phyloP scores from a whole-genome alignment of 495 filamentous ascomycete genomes.

The Pyrenula massariospora region DNA sequence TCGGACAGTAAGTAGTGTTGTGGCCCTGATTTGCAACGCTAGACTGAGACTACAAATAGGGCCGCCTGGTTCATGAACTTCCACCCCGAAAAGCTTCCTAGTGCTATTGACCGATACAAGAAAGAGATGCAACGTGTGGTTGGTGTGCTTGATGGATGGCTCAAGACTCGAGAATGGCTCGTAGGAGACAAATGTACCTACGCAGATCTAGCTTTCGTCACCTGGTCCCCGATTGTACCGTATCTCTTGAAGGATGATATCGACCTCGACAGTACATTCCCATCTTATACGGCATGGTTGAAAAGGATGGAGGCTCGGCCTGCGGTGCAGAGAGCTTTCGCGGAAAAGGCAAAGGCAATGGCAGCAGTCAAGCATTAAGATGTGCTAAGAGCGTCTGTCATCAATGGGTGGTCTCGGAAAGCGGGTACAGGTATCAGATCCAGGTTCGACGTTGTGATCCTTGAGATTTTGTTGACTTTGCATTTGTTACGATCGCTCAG shows the following conservation, averaged over 20 bases:
- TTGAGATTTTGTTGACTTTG: too few species aligned
- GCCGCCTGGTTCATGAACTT: slow-evolving; percentile 24
- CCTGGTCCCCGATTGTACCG: slow-evolving; percentile 15
- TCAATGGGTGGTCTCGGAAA: too few species aligned
- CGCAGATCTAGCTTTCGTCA: slow-evolving; percentile 35
- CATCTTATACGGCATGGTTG: slow-evolving; percentile 18
- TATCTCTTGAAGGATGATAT: slow-evolving; percentile 4
- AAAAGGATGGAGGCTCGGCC: slow-evolving; percentile 11
- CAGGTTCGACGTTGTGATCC: too few species aligned
- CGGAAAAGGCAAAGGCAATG: slow-evolving; percentile 1
- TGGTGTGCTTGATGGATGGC: slow-evolving; percentile 26
- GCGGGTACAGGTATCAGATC: too few species aligned
- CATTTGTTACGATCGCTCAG: too few species aligned
- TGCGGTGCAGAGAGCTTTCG: slow-evolving; percentile 7
- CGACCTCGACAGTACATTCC: slow-evolving; percentile 12
- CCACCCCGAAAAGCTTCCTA: slow-evolving; percentile 31
- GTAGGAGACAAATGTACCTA: slow-evolving; percentile 39
- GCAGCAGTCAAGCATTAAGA: too few species aligned
- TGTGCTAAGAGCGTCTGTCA: too few species aligned
- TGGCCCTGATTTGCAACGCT: too few species aligned
- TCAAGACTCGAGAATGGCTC: slow-evolving; percentile 26
- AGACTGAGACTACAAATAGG: too few species aligned
- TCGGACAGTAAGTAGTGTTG: slow-evolving; percentile 24
- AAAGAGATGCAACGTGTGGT: slow-evolving; percentile 35
- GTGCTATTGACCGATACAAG: slow-evolving; percentile 32